phyloP scores from a whole-genome alignment of 1,284 basidiomycete species.

The Austropuccinia psidii region DNA sequence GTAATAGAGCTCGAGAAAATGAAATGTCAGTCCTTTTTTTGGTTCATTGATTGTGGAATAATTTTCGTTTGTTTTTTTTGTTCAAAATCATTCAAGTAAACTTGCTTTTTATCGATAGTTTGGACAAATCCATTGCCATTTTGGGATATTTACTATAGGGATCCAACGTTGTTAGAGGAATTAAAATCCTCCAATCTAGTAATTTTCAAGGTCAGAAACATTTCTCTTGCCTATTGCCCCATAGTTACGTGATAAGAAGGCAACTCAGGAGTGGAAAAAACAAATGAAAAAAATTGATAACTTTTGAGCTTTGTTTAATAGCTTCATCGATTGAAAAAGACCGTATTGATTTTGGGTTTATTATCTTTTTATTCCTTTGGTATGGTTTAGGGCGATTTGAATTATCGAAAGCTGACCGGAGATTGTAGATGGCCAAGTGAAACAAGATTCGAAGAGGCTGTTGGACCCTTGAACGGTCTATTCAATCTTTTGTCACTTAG shows the following conservation, averaged over 20 bases:
- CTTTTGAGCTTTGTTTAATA: too few relatives aligned
- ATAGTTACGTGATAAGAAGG: too few relatives aligned
- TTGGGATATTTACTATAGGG: constrained; percentile 64
- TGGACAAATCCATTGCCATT: constrained; percentile 80
- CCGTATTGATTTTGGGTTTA: not conserved
- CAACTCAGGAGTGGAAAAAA: too few relatives aligned
- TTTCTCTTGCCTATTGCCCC: not conserved
- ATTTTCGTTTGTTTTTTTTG: constrained; percentile 27
- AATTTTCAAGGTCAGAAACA: constrained; percentile 64
- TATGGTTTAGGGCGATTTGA: constrained; percentile 30
- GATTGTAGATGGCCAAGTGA: constrained; percentile 81
- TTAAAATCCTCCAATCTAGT: constrained; percentile 67
- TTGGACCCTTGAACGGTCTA: constrained; percentile 55
- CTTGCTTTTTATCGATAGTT: constrained; percentile 50
- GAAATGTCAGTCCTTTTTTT: not conserved
- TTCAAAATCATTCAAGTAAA: not conserved
- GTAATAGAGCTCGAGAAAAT: constrained; percentile 37
- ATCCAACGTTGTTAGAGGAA: constrained; percentile 57
- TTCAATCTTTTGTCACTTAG: constrained; percentile 18
- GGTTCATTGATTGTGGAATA: not conserved
- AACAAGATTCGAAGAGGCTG: constrained; percentile 66
- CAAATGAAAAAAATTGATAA: too few relatives aligned
- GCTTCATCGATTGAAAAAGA: too few relatives aligned
- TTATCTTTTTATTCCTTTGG: not conserved
- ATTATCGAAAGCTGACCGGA: constrained; percentile 63